Conservation (phyloP, 192 early-diverging fungal species). For the Gamsiella multidivaricata region DNA sequence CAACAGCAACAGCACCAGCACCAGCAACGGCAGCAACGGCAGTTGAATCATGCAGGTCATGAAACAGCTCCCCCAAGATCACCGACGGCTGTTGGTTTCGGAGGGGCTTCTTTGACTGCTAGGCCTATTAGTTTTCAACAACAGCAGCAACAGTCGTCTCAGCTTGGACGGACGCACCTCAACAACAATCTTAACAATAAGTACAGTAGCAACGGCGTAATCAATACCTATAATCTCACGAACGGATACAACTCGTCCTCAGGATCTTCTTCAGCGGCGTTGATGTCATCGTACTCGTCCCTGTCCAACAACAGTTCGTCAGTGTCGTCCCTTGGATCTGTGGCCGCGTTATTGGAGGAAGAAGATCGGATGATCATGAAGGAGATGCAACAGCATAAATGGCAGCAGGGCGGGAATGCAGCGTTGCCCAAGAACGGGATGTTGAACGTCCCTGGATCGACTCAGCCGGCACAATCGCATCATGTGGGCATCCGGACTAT, state of each 20-base stretch:
- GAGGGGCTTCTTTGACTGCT: neutral
- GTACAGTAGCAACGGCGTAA: neutral
- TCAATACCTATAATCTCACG: too few species aligned
- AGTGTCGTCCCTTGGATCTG: constrained; percentile 33
- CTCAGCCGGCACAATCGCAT: constrained; percentile 14
- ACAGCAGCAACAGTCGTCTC: too few species aligned
- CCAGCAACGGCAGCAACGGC: neutral
- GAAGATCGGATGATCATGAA: constrained; percentile 33
- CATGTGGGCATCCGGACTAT: constrained; percentile 46
- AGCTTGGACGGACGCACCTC: too few species aligned
- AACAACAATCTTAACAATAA: neutral
- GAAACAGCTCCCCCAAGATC: too few species aligned
- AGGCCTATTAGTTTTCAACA: too few species aligned
- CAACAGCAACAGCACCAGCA: constrained; percentile 12
- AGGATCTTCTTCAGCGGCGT: constrained; percentile 31
- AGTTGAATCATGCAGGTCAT: too few species aligned
- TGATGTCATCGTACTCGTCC: constrained; percentile 31
- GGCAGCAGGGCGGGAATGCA: neutral
- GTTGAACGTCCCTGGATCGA: constrained; percentile 8
- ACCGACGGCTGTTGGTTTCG: constrained; percentile 3
- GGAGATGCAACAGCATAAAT: constrained; percentile 4
- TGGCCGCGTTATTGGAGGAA: constrained; percentile 35
- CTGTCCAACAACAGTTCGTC: constrained; percentile 40
- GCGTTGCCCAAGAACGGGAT: constrained; percentile 8
- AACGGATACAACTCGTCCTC: constrained; percentile 43